Base-by-base conservation (phyloP, 2,329 filamentous ascomycete species). In the Penicillium polonicum region DNA sequence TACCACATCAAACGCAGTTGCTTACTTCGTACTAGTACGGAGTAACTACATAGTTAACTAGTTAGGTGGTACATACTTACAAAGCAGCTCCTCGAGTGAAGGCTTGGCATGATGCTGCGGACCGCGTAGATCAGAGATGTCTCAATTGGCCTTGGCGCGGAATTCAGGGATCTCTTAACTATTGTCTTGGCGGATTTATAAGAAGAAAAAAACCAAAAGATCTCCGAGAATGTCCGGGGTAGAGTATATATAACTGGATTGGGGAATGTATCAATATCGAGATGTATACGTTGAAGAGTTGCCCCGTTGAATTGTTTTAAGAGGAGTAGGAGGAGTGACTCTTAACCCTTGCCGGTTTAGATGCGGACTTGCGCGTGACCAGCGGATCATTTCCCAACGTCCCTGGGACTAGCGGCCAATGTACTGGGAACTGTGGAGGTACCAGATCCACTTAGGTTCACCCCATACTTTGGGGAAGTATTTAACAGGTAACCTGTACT, bases 301-400 rank as follows among this genome's bases (percentile, higher is more conserved):
- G 31, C 31, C 31, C 31, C 23, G 4, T 23, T 23, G 31, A 33
- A 33, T 33, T 31, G 29, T 13, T 33, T 33, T 13, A 13, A 33
- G 31, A 33, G 29, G 10, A 29, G 3, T 7, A 27, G 25, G 1
- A 27, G 9, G 9, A 29, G 29, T 29, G 21, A 33, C 12, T 13
- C 13, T 33, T 33, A 13, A 33, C 29, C 29, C 48, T 51, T 51
- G 27, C 21, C 46, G 17, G 27, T 29, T 48, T 35, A 43, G 49
- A 60, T 42, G 60, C 54, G 48, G 51, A 49, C 25, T 36, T 54
- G 52, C 65, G 60, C 63, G 65, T 67, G 65, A 67, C 63, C 60
- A 44, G 63, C 54, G 60, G 64, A 64, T 66, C 64, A 52, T 57
- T 52, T 52, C 48, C 48, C 35, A 56, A 56, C 48, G 48, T 49